A percentile compares a stretch with the other conserved stretches of the same genome.
Conservation (phyloP, 805 yeast genomes). For the Ogataea henricii region DNA sequence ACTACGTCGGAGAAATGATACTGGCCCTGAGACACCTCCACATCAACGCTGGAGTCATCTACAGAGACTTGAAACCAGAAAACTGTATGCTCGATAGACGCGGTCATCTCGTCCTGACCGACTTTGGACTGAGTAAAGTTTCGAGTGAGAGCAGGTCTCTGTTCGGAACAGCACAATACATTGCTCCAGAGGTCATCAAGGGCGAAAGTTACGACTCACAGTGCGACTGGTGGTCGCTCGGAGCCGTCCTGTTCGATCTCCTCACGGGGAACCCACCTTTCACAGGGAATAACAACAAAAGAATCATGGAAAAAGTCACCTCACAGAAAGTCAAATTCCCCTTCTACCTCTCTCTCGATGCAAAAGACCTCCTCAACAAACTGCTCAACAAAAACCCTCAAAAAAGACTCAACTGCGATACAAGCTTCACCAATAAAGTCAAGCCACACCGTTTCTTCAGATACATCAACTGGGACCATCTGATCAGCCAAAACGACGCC, state of each 20-base stretch:
- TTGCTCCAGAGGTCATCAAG: constrained; percentile 86
- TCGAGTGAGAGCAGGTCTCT: constrained; percentile 51
- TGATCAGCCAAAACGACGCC: constrained; percentile 49
- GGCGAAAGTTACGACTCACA: constrained; percentile 76
- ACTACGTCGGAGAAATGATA: constrained; percentile 79
- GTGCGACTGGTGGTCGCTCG: constrained; percentile 93
- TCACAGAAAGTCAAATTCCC: constrained; percentile 69
- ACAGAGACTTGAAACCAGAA: constrained; percentile 88
- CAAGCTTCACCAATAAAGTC: constrained; percentile 49
- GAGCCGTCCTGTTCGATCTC: constrained; percentile 78
- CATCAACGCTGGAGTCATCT: constrained; percentile 70
- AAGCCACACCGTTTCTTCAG: constrained; percentile 76
- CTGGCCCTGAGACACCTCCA: constrained; percentile 78
- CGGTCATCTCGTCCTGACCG: constrained; percentile 85
- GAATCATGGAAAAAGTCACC: constrained; percentile 73
- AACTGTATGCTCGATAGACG: constrained; percentile 73
- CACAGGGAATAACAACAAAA: constrained; percentile 78
- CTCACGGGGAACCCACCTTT: constrained; percentile 87
- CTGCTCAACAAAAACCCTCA: constrained; percentile 68
- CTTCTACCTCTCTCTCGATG: constrained; percentile 74
- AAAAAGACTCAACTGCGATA: constrained; percentile 62
- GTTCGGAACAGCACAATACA: constrained; percentile 79
- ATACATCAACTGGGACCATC: constrained; percentile 65
- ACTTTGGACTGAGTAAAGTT: constrained; percentile 74
- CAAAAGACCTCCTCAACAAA: constrained; percentile 70